Base-by-base conservation (phyloP, 2,329 filamentous ascomycete species). In the Blastomyces gilchristii region DNA sequence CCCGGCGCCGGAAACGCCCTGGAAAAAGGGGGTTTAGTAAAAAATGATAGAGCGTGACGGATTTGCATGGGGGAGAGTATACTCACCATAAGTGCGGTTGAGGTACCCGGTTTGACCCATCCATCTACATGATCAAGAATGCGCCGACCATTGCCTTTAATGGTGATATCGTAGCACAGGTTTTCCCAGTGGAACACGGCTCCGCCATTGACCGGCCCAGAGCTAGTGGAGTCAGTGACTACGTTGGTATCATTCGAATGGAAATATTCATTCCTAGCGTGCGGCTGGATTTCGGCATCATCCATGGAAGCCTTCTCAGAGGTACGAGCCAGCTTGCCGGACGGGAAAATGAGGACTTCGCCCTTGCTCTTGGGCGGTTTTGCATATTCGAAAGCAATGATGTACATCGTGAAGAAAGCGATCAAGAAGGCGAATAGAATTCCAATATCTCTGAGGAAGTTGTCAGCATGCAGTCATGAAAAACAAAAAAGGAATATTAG, bases 101-200 rank as follows among this genome's bases (percentile, higher is more conserved):
- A 75, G 16, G 90, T 96, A 64, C 92, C 92, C 2, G 92, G 92
- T 76, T 95, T 94, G 65, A 96, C 91, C 89, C 90, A 96, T 45
- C 92, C 92, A 71, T 95, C 89, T 16, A 96, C 89, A 66, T 94
- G 81, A 69, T 96, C 87, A 64, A 97, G 79, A 70, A 97, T 88
- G 50, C 87, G 85, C 22, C 91, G 83, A 1, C 81, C 78, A 69
- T 93, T 85, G 16, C 80, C 80, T 79, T 94, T 94, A 76, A 96
- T 91, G 69, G 85, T 84, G 72, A 91, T 87, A 64, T 90, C 87
- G 69, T 90, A 96, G 77, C 87, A 91, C 2, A 96, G 87, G 69
- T 93, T 82, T 67, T 86, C 83, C 91, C 91, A 96, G 70, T 91
- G 88, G 80, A 95, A 94, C 65, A 92, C 58, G 28, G 54, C 50